These are phyloP conservation scores for Candida neerlandica DNA, from an alignment of 1,139 yeast genomes.

Conservation along the genomic window DNA sequence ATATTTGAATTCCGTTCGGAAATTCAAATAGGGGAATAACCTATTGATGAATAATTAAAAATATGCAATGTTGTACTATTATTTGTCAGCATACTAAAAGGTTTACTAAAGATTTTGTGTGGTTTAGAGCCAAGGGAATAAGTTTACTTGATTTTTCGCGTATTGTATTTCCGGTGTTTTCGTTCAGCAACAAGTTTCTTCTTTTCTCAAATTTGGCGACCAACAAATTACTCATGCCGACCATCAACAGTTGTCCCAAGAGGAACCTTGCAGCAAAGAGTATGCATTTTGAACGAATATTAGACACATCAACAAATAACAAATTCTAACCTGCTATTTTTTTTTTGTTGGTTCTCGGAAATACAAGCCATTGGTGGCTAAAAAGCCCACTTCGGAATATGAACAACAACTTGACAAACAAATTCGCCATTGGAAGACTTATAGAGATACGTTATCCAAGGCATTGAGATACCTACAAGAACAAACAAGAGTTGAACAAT, in stretches of 20 bases:
- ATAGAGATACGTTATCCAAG: slow-evolving; percentile 17
- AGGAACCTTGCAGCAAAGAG: background rate
- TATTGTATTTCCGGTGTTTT: background rate
- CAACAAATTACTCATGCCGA: background rate
- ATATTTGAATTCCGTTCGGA: background rate
- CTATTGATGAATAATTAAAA: background rate
- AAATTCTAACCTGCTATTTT: background rate
- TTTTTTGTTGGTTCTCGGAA: background rate
- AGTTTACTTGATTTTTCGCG: background rate
- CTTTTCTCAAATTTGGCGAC: background rate
- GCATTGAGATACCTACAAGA: slow-evolving; percentile 18
- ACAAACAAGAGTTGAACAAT: slow-evolving; percentile 9
- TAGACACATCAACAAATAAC: background rate
- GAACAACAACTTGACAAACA: slow-evolving; percentile 16
- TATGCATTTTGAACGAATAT: background rate
- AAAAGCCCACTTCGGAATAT: background rate
- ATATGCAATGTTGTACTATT: background rate
- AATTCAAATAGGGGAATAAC: background rate
- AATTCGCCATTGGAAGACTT: slow-evolving; percentile 13
- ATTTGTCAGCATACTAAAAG: background rate
- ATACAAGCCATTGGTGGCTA: slow-evolving; percentile 7
- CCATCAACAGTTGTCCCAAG: background rate
- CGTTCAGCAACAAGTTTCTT: background rate
- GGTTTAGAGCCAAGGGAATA: background rate
- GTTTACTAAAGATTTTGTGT: background rate